A percentile compares a stretch with the other conserved stretches of the same genome.
phyloP scores from a whole-genome alignment of 352 stramenopile genomes.

The Thalassiosira livingstoniorum region DNA sequence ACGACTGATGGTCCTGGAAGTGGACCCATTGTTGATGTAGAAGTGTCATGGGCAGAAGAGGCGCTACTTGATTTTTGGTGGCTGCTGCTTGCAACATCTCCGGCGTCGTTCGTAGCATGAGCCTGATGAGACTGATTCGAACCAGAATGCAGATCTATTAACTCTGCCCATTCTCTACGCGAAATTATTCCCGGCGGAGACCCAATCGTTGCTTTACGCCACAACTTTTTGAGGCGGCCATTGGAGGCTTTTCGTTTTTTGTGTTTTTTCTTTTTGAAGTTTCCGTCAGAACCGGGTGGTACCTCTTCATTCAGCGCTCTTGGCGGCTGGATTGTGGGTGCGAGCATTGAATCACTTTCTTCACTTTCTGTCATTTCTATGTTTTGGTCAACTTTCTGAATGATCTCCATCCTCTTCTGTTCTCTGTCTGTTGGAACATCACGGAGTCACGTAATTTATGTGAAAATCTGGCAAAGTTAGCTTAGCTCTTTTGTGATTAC shows the following conservation, averaged over 20 bases:
- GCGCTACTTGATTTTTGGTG: slow-evolving; percentile 27
- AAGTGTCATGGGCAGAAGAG: slow-evolving; percentile 14
- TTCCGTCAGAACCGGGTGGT: not conserved
- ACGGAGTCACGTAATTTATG: too few relatives aligned
- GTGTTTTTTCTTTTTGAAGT: slow-evolving; percentile 45
- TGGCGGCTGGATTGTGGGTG: too few relatives aligned
- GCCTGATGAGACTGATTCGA: slow-evolving; percentile 21
- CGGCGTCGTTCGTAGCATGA: not conserved
- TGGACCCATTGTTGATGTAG: slow-evolving; percentile 19
- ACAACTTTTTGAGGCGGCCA: slow-evolving; percentile 74
- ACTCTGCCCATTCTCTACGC: slow-evolving; percentile 46
- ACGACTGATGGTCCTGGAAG: slow-evolving; percentile 57
- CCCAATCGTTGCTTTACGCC: slow-evolving; percentile 43
- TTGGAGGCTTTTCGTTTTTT: slow-evolving; percentile 62
- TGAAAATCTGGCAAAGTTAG: too few relatives aligned
- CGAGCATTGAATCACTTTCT: too few relatives aligned
- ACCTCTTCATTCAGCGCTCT: too few relatives aligned
- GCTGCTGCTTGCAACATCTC: not conserved
- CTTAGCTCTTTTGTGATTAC: too few relatives aligned
- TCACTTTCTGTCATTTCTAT: too few relatives aligned
- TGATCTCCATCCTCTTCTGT: too few relatives aligned
- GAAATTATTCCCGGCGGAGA: slow-evolving; percentile 49
- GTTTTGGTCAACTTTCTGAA: too few relatives aligned
- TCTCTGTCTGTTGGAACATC: too few relatives aligned
- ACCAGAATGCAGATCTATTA: slow-evolving; percentile 52